Evolutionary conservation across 306 rosid genomes (phyloP).

Genomic region (Rosa chinensis): DNA sequence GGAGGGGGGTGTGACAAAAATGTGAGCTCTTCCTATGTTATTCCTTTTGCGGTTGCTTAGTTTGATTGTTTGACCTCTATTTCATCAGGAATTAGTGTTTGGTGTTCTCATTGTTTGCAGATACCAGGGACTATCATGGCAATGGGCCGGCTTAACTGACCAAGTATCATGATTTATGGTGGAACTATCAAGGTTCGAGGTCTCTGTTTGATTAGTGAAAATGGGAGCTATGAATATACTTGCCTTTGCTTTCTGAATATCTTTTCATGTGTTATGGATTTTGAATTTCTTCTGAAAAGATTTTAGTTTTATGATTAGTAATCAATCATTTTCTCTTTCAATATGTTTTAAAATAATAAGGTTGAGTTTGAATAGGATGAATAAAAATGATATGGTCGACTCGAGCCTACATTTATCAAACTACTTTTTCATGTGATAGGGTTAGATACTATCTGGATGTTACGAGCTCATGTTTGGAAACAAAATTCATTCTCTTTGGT

Average conservation of each 20-base stretch:
- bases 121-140: slow-evolving; percentile 99
- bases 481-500: background rate
- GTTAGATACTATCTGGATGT: background rate
- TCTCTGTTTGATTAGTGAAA: background rate
- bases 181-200: slow-evolving; percentile 82
- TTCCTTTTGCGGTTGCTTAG: background rate
- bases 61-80: no score
- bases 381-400: background rate
- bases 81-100: no score
- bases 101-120: slow-evolving; percentile 34
- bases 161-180: slow-evolving; percentile 94
- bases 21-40: slow-evolving; percentile 28
- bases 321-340: background rate
- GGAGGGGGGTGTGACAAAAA: slow-evolving; percentile 98
- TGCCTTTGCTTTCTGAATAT: background rate
- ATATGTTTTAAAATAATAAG: background rate
- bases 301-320: background rate
- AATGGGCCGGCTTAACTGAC: slow-evolving; percentile 93
- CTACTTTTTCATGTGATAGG: background rate
- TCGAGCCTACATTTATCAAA: background rate
- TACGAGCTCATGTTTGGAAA: background rate
- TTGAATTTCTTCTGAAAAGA: background rate
- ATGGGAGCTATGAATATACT: background rate
- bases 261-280: no score
- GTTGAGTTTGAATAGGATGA: background rate